Base-by-base conservation (phyloP, 805 yeast species). In the Teunomyces gatunensis region DNA sequence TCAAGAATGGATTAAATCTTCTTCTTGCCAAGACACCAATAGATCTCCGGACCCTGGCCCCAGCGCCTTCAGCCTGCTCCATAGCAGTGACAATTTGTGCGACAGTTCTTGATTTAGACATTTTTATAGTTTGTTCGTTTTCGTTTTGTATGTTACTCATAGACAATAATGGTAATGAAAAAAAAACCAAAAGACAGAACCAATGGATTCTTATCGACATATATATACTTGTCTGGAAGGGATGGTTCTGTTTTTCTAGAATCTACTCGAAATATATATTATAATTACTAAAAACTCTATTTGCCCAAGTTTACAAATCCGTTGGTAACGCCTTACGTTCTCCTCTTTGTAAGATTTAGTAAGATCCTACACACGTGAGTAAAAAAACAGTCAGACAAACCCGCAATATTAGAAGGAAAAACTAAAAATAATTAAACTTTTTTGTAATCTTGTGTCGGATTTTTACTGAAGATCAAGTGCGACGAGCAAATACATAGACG, bases 31-130 rank as follows among this genome's bases (percentile, higher is more conserved):
- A 69, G 5, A 83, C 77, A 39, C 96, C 96, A 48, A 89, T 81
- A 4, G 94, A 82, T 57, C 96, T 75, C 62, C 96, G 78, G 20
- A 89, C 96, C 27, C 77, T 68, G 25, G 96, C 96, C n/a, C 96
- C 96, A 27, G 77, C 90, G 54, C 96, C 96, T 67, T 89, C 96
- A 15, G 84, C 74, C 59, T 84, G 89, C 57, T 87, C 88, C 35
- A 77, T 59, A 27, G 92, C 90, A 40, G 61, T 54, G 21, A 71
- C 56, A 32, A 71, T 54, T 43, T 59, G 60, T 29, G 55, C 54
- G 51, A 71, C 61, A 17, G 69, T 55, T 67, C 76, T 68, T 13
- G 36, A 18, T 2, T 44, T 33, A n/a, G 44, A 40, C 50, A 47
- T 50, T 32, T 32, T 6, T n/a, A 10, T n/a, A 28, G 41, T 29